These are phyloP conservation scores for Chrysosporium keratinophilum DNA, from an alignment of 2,329 filamentous ascomycete species.

Conservation along the genomic window DNA sequence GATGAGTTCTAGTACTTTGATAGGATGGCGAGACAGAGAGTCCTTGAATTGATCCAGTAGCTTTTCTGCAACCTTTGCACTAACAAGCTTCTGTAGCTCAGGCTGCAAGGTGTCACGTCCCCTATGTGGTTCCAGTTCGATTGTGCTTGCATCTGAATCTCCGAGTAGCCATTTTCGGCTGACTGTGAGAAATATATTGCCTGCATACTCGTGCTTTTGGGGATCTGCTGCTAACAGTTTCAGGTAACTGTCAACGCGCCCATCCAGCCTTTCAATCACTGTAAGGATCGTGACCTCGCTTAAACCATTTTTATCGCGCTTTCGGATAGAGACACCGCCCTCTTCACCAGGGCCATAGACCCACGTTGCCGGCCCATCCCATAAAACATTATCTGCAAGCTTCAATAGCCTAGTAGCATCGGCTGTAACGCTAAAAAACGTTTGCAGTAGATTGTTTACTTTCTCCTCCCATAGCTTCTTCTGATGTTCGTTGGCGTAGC, in stretches of 20 bases:
- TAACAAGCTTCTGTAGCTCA: conserved; percentile 30
- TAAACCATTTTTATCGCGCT: conserved; percentile 17
- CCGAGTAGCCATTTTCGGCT: conserved; percentile 35
- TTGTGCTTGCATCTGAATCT: conserved; percentile 11
- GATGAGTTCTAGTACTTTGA: conserved; percentile 33
- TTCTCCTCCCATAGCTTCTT: conserved; percentile 23
- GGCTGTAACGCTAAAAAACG: conserved; percentile 34
- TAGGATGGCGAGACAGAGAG: conserved; percentile 32
- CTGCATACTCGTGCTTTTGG: conserved; percentile 31
- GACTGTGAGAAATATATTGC: conserved; percentile 35
- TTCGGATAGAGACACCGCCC: conserved; percentile 23
- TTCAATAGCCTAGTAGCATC: conserved; percentile 29
- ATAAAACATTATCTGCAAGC: conserved; percentile 33
- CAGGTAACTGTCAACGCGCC: conserved; percentile 30
- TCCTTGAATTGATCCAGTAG: conserved; percentile 36
- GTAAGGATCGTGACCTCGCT: conserved; percentile 24
- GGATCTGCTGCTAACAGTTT: conserved; percentile 31
- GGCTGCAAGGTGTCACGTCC: conserved; percentile 20
- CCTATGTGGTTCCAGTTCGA: conserved; percentile 1
- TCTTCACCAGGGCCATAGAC: conserved; percentile 23
- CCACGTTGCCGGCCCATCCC: conserved; percentile 32
- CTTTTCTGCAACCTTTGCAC: conserved; percentile 34
- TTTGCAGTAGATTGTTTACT: conserved; percentile 27
- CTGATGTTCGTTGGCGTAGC: conserved; percentile 27
- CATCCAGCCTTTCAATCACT: conserved; percentile 29